Conservation (phyloP, 768 basidiomycete species). For the Pulveroboletus sp. region DNA sequence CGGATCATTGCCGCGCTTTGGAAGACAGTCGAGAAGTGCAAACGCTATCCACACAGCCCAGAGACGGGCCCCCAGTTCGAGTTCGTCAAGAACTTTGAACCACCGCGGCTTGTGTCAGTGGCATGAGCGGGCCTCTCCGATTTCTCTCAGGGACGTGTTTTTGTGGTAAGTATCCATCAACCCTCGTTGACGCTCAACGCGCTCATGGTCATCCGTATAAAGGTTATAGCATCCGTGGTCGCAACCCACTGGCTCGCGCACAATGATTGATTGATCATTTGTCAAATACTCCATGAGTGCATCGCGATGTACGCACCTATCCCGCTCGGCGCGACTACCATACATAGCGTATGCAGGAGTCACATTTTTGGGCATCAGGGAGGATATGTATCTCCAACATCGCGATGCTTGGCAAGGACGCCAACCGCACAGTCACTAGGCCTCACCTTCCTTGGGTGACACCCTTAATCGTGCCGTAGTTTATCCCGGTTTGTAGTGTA, state of each 20-base stretch:
- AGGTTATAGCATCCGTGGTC: conserved; percentile 5
- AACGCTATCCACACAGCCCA: conserved; percentile 68
- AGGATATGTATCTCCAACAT: conserved; percentile 24
- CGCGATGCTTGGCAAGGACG: conserved; percentile 11
- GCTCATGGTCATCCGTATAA: background rate
- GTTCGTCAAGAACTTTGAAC: conserved; percentile 59
- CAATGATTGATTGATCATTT: background rate
- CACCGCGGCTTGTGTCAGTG: conserved; percentile 21
- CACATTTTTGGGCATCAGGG: conserved; percentile 4
- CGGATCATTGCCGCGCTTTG: conserved; percentile 63
- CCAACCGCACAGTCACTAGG: background rate
- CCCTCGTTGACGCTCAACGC: background rate
- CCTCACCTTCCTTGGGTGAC: conserved; percentile 8
- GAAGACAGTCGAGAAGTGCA: conserved; percentile 75
- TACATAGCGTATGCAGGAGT: background rate
- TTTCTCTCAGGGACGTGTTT: background rate
- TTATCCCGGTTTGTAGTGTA: conserved; percentile 15
- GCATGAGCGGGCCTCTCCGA: conserved; percentile 9
- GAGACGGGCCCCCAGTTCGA: conserved; percentile 79
- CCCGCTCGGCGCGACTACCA: conserved; percentile 14
- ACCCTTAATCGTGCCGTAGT: conserved; percentile 14
- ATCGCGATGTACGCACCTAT: conserved; percentile 29
- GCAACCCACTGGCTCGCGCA: conserved; percentile 1
- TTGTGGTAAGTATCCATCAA: conserved; percentile 3
- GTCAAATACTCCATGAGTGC: conserved; percentile 16